Conservation (phyloP, 805 yeast genomes). For the Monosporozyma siamensis region DNA sequence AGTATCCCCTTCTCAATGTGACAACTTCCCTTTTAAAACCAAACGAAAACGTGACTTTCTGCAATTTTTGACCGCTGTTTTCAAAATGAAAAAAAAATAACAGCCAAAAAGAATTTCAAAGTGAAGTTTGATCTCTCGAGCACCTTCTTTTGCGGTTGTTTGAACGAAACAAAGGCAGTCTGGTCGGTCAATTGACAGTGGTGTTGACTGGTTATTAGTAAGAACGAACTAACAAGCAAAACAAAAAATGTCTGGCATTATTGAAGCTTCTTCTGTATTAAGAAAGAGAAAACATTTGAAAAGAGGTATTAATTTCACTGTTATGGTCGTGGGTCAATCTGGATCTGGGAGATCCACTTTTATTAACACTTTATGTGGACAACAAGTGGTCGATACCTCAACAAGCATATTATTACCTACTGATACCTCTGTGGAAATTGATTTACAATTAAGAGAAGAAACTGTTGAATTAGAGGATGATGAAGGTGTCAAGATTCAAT, state of each 20-base stretch:
- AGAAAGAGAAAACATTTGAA: constrained; percentile 74
- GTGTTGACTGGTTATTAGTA: too few relatives aligned
- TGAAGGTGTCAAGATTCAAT: constrained; percentile 72
- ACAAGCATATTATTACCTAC: constrained; percentile 48
- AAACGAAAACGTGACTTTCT: too few relatives aligned
- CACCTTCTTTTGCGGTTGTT: too few relatives aligned
- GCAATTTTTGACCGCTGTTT: too few relatives aligned
- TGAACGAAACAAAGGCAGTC: too few relatives aligned
- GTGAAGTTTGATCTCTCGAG: too few relatives aligned
- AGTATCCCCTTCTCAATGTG: too few relatives aligned
- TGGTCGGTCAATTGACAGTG: too few relatives aligned
- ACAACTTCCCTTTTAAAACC: too few relatives aligned
- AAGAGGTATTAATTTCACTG: constrained; percentile 75
- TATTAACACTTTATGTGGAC: constrained; percentile 84
- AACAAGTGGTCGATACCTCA: constrained; percentile 68
- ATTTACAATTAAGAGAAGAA: constrained; percentile 62
- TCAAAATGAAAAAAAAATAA: too few relatives aligned
- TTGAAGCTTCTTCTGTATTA: constrained; percentile 44
- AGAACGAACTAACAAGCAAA: too few relatives aligned
- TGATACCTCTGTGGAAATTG: constrained; percentile 41
- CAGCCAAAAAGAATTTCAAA: too few relatives aligned
- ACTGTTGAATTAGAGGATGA: constrained; percentile 78
- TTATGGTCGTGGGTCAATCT: constrained; percentile 79
- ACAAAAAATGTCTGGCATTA: constrained; percentile 36
- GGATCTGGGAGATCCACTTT: constrained; percentile 91